Evolutionary conservation across 176 grass and related monocot species (phyloP).

Genomic region (Coix lacrymajobi): DNA sequence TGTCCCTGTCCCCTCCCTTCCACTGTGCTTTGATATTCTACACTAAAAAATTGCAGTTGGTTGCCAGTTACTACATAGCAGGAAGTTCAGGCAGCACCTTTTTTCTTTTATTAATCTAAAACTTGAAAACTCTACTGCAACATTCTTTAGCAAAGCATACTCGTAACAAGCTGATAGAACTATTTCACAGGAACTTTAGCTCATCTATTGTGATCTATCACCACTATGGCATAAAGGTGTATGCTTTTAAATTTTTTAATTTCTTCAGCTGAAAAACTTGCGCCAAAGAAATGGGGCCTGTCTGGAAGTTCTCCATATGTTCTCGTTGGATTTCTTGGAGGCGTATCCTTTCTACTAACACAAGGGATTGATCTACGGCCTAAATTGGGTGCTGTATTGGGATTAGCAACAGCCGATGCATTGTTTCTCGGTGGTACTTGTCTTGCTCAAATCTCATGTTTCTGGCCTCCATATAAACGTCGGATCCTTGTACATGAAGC

Average conservation of each 20-base stretch:
- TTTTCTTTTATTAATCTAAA: not conserved
- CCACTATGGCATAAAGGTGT: not conserved
- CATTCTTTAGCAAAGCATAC: not conserved
- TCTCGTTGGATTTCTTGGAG: slow-evolving; percentile 60
- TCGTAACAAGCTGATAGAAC: not conserved
- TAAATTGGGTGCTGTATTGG: slow-evolving; percentile 72
- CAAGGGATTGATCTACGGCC: slow-evolving; percentile 77
- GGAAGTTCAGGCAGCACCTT: not conserved
- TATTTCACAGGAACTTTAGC: not conserved
- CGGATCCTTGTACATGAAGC: slow-evolving; percentile 89
- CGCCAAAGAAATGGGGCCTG: slow-evolving; percentile 87
- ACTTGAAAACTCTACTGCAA: not conserved
- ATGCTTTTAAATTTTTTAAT: not conserved
- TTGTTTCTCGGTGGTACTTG: slow-evolving; percentile 73
- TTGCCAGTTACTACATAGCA: not conserved
- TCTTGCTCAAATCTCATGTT: slow-evolving; percentile 76
- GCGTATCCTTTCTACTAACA: slow-evolving; percentile 64
- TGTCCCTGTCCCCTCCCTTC: not conserved
- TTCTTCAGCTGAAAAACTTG: slow-evolving; percentile 70
- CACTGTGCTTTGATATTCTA: not conserved
- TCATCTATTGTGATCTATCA: not conserved
- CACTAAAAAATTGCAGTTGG: not conserved
- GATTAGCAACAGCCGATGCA: slow-evolving; percentile 59
- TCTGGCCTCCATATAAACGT: slow-evolving; percentile 88
- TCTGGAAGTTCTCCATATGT: slow-evolving; percentile 62